A percentile compares a stretch with the other conserved stretches of the same genome.
Evolutionary conservation across 345 rosid species (phyloP).

Genomic region (Citrus sinensis): DVS_A1.0 CM039166.1:24464501-24465000

Average conservation of each 20-base stretch:
- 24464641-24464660: not conserved
- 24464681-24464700: not conserved
- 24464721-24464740: not conserved
- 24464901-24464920: not conserved
- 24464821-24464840: not conserved
- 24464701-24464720: not conserved
- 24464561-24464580: slow-evolving; percentile 71
- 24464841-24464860: not conserved
- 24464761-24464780: too few species aligned
- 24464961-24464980: slow-evolving; percentile 55
- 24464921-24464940: not conserved
- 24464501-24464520: not conserved
- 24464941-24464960: slow-evolving; percentile 35
- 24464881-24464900: not conserved
- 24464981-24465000: slow-evolving; percentile 55
- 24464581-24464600: slow-evolving; percentile 35
- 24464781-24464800: too few species aligned
- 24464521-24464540: not conserved
- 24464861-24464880: not conserved
- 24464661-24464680: not conserved
- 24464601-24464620: slow-evolving; percentile 27
- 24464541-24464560: slow-evolving; percentile 61
- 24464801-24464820: too few species aligned
- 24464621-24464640: slow-evolving; percentile 31
- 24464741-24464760: too few species aligned